Evolutionary conservation across 108 stramenopile species (phyloP).

Genomic region (Skeletonema costatum): DNA sequence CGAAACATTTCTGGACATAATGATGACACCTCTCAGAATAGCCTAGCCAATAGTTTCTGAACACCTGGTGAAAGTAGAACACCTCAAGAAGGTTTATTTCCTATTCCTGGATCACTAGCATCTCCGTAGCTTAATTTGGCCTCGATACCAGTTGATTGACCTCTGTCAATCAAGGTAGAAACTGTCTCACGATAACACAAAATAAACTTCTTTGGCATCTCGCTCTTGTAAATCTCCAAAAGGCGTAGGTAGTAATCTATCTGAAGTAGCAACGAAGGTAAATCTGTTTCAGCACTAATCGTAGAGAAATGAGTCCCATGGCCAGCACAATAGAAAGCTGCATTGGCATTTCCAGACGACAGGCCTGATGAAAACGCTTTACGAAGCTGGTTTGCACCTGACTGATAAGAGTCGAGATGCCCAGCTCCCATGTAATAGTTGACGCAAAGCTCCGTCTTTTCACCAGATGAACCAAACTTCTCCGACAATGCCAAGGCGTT

Average conservation of each 20-base stretch:
- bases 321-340: background rate
- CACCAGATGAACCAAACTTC: background rate
- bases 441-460: background rate
- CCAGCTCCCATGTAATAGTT: background rate
- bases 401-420: background rate
- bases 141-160: background rate
- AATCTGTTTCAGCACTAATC: background rate
- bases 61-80: background rate
- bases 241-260: background rate
- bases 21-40: slow-evolving; percentile 1
- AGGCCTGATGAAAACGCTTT: background rate
- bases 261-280: background rate
- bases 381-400: background rate
- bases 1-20: background rate
- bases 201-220: background rate
- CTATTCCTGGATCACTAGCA: background rate
- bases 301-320: background rate
- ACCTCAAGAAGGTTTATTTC: background rate
- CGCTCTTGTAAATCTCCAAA: background rate
- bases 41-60: background rate
- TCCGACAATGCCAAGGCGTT: background rate
- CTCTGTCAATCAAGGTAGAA: background rate
- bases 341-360: background rate
- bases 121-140: background rate
- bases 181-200: background rate